These are phyloP conservation scores for Haplosporangium sp. DNA, from an alignment of 371 early-diverging fungal species.

Conservation along the genomic window DNA sequence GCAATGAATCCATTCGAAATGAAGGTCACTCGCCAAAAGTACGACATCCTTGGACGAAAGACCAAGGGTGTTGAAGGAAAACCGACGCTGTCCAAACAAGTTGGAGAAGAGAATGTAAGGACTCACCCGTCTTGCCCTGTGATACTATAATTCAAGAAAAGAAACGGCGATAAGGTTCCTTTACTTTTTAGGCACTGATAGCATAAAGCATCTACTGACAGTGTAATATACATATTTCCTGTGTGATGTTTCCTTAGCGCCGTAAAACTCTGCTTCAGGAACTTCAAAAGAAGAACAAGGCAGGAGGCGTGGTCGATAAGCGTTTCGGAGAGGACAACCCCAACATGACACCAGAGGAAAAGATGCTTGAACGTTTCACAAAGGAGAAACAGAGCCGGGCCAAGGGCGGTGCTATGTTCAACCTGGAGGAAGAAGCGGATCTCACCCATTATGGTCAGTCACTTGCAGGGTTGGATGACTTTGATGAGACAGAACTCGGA, in stretches of 20 bases:
- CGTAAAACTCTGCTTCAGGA: slow-evolving; percentile 87
- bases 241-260: slow-evolving; percentile 66
- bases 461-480: slow-evolving; percentile 84
- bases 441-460: slow-evolving; percentile 95
- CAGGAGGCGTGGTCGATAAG: slow-evolving; percentile 87
- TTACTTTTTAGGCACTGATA: too few relatives aligned
- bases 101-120: slow-evolving; percentile 84
- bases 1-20: slow-evolving; percentile 91
- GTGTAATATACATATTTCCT: neutral
- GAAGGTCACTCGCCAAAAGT: slow-evolving; percentile 80
- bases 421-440: slow-evolving; percentile 85
- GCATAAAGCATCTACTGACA: neutral
- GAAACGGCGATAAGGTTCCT: too few relatives aligned
- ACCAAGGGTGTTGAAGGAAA: slow-evolving; percentile 86
- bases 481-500: slow-evolving; percentile 76
- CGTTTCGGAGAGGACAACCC: slow-evolving; percentile 96
- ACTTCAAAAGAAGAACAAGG: slow-evolving; percentile 73
- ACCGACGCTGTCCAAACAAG: slow-evolving; percentile 83
- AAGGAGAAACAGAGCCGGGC: slow-evolving; percentile 67
- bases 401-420: slow-evolving; percentile 70
- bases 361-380: slow-evolving; percentile 95
- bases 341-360: slow-evolving; percentile 91
- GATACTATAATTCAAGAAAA: too few relatives aligned
- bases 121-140: too few relatives aligned
- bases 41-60: slow-evolving; percentile 89